Conservation (phyloP, 352 stramenopile genomes). For the Peronosclerospora sorghi region DNA sequence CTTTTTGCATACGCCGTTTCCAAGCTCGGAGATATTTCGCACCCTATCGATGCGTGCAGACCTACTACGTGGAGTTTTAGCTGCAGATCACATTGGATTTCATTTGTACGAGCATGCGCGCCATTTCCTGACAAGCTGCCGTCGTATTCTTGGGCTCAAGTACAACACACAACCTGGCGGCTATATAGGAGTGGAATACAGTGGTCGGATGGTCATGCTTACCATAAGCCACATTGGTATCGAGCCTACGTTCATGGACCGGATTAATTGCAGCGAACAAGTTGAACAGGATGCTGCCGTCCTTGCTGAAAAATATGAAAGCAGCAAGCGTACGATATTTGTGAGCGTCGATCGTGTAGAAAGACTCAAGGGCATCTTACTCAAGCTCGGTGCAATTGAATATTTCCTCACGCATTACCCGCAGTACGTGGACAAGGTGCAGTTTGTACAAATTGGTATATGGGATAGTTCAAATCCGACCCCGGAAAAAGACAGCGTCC, state of each 20-base stretch:
- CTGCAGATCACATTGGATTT: conserved; percentile 96
- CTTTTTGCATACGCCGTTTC: conserved; percentile 99
- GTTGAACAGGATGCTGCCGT: conserved; percentile 37
- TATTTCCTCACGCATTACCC: conserved; percentile 85
- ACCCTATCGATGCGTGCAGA: conserved; percentile 95
- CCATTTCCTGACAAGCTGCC: conserved; percentile 96
- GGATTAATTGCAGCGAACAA: conserved; percentile 39
- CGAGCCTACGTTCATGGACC: conserved; percentile 83
- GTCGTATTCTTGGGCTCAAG: conserved; percentile 77
- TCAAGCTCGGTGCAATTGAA: conserved; percentile 96
- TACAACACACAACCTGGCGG: conserved; percentile 86
- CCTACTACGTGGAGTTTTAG: conserved; percentile 92
- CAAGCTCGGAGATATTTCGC: conserved; percentile 97
- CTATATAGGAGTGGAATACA: conserved; percentile 94
- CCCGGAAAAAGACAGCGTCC: conserved; percentile 53
- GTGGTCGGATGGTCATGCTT: conserved; percentile 92
- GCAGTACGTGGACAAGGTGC: conserved; percentile 72
- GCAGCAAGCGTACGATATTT: conserved; percentile 68
- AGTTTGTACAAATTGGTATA: conserved; percentile 77
- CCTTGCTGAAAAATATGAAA: conserved; percentile 41
- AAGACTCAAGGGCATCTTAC: conserved; percentile 93
- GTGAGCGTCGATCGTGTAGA: conserved; percentile 93
- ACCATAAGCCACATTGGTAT: conserved; percentile 97
- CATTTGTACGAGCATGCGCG: conserved; percentile 97
- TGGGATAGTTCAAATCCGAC: conserved; percentile 65